phyloP scores from a whole-genome alignment of 768 basidiomycete species.

The Xanthoconium stramineum region DNA sequence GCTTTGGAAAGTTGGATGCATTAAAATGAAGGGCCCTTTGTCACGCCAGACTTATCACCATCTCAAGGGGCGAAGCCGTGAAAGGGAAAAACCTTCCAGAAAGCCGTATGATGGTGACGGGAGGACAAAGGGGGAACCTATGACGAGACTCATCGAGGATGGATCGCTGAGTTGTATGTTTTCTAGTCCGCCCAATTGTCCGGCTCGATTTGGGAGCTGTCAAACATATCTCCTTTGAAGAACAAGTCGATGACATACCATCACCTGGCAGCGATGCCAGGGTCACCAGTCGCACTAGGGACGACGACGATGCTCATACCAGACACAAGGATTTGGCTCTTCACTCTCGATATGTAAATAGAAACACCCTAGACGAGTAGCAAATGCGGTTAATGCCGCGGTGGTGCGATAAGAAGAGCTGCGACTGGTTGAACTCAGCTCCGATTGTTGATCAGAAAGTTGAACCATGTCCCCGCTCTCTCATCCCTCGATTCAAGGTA shows the following conservation, averaged over 20 bases:
- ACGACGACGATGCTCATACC: too few relatives aligned
- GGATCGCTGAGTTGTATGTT: constrained; percentile 20
- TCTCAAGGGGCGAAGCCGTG: constrained; percentile 9
- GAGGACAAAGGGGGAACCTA: constrained; percentile 21
- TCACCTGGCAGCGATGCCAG: not conserved
- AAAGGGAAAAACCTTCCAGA: constrained; percentile 18
- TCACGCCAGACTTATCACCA: constrained; percentile 2
- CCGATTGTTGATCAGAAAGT: too few relatives aligned
- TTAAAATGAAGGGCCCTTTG: constrained; percentile 19
- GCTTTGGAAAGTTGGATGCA: not conserved
- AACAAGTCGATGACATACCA: constrained; percentile 3
- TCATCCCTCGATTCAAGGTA: constrained; percentile 56
- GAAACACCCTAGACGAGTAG: too few relatives aligned
- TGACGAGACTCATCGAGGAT: constrained; percentile 1
- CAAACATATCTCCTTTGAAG: constrained; percentile 3
- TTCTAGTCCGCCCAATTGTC: constrained; percentile 29
- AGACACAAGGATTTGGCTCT: too few relatives aligned
- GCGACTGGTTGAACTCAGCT: not conserved
- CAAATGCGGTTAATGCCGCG: too few relatives aligned
- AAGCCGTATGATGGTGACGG: constrained; percentile 2
- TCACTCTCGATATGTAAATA: too few relatives aligned
- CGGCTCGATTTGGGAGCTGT: constrained; percentile 7
- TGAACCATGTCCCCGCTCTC: constrained; percentile 46
- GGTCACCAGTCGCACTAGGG: too few relatives aligned
- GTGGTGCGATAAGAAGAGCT: constrained; percentile 1